Percentiles rank a stretch among this genome's conserved stretches.
phyloP scores from a whole-genome alignment of 2,329 filamentous ascomycete species.

The Sporothrix brunneoviolacea region DNA sequence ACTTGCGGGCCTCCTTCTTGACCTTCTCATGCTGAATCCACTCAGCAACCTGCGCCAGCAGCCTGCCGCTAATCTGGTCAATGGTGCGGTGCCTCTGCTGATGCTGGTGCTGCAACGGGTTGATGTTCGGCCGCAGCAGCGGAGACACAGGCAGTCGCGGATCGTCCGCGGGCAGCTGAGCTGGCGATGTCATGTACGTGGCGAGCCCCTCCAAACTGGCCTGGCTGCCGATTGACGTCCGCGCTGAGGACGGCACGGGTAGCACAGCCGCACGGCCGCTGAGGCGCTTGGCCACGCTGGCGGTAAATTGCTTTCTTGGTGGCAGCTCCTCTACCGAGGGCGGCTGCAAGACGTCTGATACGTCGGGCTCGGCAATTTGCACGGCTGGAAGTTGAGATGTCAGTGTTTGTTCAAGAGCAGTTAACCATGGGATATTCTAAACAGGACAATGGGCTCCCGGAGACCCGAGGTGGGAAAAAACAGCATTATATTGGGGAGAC shows the following conservation, averaged over 20 bases:
- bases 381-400: slow-evolving; percentile 35
- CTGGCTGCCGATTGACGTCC: slow-evolving; percentile 37
- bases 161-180: slow-evolving; percentile 24
- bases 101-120: slow-evolving; percentile 30
- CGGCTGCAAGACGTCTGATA: slow-evolving; percentile 8
- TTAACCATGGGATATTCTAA: too few species aligned
- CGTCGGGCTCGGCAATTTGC: slow-evolving; percentile 50
- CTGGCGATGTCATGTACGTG: slow-evolving; percentile 20
- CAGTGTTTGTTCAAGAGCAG: neutral
- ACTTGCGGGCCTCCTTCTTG: slow-evolving; percentile 53
- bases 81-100: slow-evolving; percentile 29
- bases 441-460: too few species aligned
- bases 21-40: slow-evolving; percentile 79
- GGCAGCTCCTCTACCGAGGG: slow-evolving; percentile 30
- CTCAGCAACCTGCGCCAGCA: slow-evolving; percentile 68
- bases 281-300: slow-evolving; percentile 36
- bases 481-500: too few species aligned
- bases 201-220: slow-evolving; percentile 28
- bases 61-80: slow-evolving; percentile 40
- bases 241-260: slow-evolving; percentile 33
- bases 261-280: slow-evolving; percentile 35
- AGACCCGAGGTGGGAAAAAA: neutral
- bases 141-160: slow-evolving; percentile 8
- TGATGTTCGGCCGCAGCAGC: slow-evolving; percentile 10
- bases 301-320: slow-evolving; percentile 39